Evolutionary conservation across 805 yeast species (phyloP), one percentile per base, ranked within the genome.

Genomic region (Tanozyma kutaoensis): DNA sequence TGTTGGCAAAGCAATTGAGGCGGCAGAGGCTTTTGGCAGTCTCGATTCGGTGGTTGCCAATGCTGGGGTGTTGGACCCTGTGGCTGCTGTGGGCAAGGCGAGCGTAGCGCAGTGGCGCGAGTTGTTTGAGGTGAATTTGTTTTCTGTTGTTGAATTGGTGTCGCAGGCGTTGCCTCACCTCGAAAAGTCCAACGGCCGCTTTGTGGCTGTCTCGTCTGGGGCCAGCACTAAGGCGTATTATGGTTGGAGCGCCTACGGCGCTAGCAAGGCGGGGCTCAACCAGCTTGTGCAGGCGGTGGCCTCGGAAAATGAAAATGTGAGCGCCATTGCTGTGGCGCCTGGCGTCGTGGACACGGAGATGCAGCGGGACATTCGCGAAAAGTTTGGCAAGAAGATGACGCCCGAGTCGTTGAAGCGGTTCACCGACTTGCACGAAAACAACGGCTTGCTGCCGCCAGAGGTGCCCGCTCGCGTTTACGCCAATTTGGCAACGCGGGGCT

Each of bases 221-320:
- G 96, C 97, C 1, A 66, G 93, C 12, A 62, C 66, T 1, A 66
- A 61, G 28, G 55, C 74, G 12, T 60, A 50, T 34, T 45, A 61
- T 35, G 91, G 84, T 1, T 88, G 96, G 96, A 77, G 78, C 12
- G 93, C 95, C 4, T 88, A 88, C 42, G 94, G 95, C 1, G 58
- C 86, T 4, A 75, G 95, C 5, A 88, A 88, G 49, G 95, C 96
- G 0, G 95, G 96, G 0, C 46, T 88, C 27, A 85, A 88, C 48
- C 85, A 76, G 40, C 65, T 84, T 28, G 73, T 81, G 5, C 44
- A 55, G 25, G 70, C 80, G 10, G 47, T 88, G 11, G 76, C 81
- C 1, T 58, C 54, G 5, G 95, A 85, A 42, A 85, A 79, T 45
- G 61, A 55, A 0, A 45, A 39, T 3, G 52, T 84, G n/a, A 50